These are phyloP conservation scores for Calonectria hawksworthii DNA, from an alignment of 2,329 filamentous ascomycete genomes.

Conservation along the genomic window DNA sequence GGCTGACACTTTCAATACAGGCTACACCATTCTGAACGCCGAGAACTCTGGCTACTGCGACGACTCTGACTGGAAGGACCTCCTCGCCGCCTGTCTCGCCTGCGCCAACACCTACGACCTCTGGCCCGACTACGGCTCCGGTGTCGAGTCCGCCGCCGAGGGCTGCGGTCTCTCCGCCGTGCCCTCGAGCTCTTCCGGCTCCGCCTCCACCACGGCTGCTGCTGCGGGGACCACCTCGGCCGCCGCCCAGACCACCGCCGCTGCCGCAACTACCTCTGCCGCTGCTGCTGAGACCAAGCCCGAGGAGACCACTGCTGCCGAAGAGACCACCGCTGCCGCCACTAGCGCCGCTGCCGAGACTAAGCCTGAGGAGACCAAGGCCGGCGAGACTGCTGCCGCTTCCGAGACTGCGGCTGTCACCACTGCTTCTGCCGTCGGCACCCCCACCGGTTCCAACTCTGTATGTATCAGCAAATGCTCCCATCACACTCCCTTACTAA, in stretches of 20 bases:
- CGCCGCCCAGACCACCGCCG: constrained; percentile 15
- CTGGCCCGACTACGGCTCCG: constrained; percentile 59
- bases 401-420: constrained; percentile 3
- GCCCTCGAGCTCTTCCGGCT: constrained; percentile 34
- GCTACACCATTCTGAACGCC: constrained; percentile 48
- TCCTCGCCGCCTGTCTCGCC: constrained; percentile 60
- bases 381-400: constrained; percentile 8
- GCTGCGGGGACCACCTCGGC: constrained; percentile 27
- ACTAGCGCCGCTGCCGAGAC: constrained; percentile 16
- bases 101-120: constrained; percentile 59
- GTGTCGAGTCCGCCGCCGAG: constrained; percentile 54
- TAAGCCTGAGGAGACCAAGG: not conserved
- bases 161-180: constrained; percentile 50
- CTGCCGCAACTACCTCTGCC: constrained; percentile 13
- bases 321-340: no score
- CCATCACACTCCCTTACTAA: not conserved
- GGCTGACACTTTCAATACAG: constrained; percentile 34
- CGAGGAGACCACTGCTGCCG: not conserved
- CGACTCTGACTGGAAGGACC: constrained; percentile 54
- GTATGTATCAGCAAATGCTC: constrained; percentile 5
- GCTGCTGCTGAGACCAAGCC: constrained; percentile 11
- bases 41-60: constrained; percentile 48
- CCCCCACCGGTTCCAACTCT: constrained; percentile 24
- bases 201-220: constrained; percentile 26
- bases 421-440: constrained; percentile 2